Percentiles rank a stretch among this genome's conserved stretches.
phyloP scores from a whole-genome alignment of 257 asterid species.

The Solanum pinnatisectum region DNA sequence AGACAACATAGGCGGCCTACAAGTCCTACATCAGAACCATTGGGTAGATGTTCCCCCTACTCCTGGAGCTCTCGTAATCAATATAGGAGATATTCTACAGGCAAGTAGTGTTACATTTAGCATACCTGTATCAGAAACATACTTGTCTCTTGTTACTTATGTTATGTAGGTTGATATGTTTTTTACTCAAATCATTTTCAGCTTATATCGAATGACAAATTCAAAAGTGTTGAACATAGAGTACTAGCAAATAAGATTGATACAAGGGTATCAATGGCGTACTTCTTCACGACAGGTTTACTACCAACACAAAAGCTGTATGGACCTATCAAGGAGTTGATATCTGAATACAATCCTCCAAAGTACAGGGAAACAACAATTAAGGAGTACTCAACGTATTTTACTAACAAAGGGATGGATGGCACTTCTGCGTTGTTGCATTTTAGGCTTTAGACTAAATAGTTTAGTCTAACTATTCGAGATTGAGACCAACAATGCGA shows the following conservation, averaged over 20 bases:
- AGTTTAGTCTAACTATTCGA: not conserved
- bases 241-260: conserved; percentile 8
- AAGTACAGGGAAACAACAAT: conserved; percentile 17
- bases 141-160: not conserved
- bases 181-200: not conserved
- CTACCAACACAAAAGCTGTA: not conserved
- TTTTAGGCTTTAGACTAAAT: conserved; percentile 1
- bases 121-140: not conserved
- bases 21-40: conserved; percentile 14
- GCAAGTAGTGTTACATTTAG: not conserved
- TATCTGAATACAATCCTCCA: conserved; percentile 11
- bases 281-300: conserved; percentile 12
- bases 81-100: conserved; percentile 21
- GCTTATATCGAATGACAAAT: conserved; percentile 14
- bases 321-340: conserved; percentile 11
- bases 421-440: conserved; percentile 10
- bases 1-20: conserved; percentile 16
- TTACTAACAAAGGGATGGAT: conserved; percentile 5
- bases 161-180: not conserved
- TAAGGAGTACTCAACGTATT: not conserved
- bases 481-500: not conserved
- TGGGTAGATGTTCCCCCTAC: conserved; percentile 27
- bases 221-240: conserved; percentile 12
- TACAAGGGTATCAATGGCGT: conserved; percentile 12
- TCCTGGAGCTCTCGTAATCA: conserved; percentile 16